Conservation (phyloP, 2,329 filamentous ascomycete genomes). For the Pyrenophora teres region DNA sequence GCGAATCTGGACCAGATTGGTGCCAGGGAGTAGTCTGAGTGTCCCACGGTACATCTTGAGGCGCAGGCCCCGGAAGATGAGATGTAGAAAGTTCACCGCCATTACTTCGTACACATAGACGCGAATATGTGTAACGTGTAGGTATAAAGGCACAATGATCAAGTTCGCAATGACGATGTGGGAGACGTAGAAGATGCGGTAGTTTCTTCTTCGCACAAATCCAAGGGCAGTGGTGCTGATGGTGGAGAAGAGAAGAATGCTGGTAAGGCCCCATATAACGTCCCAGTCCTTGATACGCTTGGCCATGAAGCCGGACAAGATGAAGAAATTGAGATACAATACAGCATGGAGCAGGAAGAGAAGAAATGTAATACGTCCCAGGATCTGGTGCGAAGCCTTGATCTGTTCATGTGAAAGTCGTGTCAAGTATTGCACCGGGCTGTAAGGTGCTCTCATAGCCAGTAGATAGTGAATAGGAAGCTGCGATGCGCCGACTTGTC, state of each 20-base stretch:
- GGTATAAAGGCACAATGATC: constrained; percentile 57
- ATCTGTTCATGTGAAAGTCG: constrained; percentile 60
- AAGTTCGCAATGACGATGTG: constrained; percentile 59
- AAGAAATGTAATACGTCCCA: constrained; percentile 59
- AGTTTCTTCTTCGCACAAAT: constrained; percentile 53
- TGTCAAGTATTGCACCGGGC: constrained; percentile 58
- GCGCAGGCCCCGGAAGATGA: constrained; percentile 44
- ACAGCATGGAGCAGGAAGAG: constrained; percentile 58
- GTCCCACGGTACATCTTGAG: constrained; percentile 45
- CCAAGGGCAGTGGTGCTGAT: constrained; percentile 57
- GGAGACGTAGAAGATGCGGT: constrained; percentile 60
- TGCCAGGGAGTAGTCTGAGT: constrained; percentile 48
- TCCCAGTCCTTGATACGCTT: constrained; percentile 62
- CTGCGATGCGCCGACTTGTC: constrained; percentile 63
- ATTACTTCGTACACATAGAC: constrained; percentile 59
- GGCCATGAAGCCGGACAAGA: constrained; percentile 54
- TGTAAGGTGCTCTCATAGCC: constrained; percentile 56
- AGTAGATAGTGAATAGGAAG: constrained; percentile 64
- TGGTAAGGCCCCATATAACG: constrained; percentile 61
- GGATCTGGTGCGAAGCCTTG: constrained; percentile 62
- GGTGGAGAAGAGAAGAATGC: constrained; percentile 51
- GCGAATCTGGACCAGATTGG: constrained; percentile 51
- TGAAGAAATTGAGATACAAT: constrained; percentile 64
- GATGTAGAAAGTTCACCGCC: constrained; percentile 53
- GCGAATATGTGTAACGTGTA: constrained; percentile 61